phyloP scores from a whole-genome alignment of 1,284 basidiomycete species.

The Naganishia sp. region DNA sequence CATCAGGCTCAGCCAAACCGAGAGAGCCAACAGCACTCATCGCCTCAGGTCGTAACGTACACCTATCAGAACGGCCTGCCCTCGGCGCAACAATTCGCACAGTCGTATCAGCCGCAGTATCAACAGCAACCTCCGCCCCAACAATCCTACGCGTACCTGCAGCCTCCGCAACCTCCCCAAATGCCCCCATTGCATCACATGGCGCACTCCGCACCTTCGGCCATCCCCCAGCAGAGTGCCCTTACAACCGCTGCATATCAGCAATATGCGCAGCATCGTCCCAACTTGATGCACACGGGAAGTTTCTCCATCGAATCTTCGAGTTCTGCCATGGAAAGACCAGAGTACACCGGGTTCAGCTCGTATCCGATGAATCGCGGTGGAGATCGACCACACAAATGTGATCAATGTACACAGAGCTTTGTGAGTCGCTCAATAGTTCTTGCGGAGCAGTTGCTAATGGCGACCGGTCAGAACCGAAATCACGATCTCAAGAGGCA shows the following conservation, averaged over 20 bases:
- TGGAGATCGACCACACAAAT: slow-evolving; percentile 53
- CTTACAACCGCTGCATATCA: slow-evolving; percentile 10
- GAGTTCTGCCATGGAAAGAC: slow-evolving; percentile 2
- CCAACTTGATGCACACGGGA: slow-evolving; percentile 6
- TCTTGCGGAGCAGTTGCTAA: neutral
- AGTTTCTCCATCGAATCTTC: slow-evolving; percentile 6
- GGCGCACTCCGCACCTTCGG: slow-evolving; percentile 18
- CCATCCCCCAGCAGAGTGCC: slow-evolving; percentile 15
- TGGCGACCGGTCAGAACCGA: slow-evolving; percentile 45
- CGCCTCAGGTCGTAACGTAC: neutral
- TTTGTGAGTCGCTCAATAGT: slow-evolving; percentile 44
- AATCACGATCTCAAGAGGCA: slow-evolving; percentile 56
- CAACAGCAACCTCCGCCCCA: slow-evolving; percentile 11
- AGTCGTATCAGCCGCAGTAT: neutral
- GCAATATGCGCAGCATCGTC: slow-evolving; percentile 16
- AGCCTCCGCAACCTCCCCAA: slow-evolving; percentile 1
- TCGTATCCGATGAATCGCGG: slow-evolving; percentile 15
- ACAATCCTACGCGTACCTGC: slow-evolving; percentile 4
- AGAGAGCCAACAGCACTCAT: neutral
- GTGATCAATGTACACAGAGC: slow-evolving; percentile 54
- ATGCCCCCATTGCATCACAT: slow-evolving; percentile 20
- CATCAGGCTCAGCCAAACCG: neutral
- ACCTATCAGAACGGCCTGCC: neutral
- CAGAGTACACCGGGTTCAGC: slow-evolving; percentile 22
- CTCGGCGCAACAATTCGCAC: neutral